Evolutionary conservation across 805 yeast genomes (phyloP), one percentile per base, ranked within the genome.

Genomic region (Metschnikowia hibisci): DNA sequence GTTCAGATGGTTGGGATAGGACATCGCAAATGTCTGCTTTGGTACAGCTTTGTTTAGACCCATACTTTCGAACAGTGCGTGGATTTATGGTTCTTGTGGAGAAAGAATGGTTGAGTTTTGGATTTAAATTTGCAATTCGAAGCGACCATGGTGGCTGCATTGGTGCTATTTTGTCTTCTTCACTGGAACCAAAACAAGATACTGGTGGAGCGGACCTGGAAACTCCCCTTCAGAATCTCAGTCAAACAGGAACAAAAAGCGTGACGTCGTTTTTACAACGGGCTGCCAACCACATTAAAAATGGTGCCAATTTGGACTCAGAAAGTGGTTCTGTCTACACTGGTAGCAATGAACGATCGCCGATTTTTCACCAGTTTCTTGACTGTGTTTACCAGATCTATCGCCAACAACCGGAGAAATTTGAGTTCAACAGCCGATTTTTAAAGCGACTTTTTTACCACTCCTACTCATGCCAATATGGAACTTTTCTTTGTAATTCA

Each of bases 1-100:
- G 99, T 61, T 88, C 97, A 0, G 99, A 93, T 67, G 99, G 99
- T 1, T 93, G 99, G 99, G 99, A 93, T 60, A 71, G 99, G 45
- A 93, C 99, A 0, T 80, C 97, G 0, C 98, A 93, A 59, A 78
- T 90, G 1, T 76, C 89, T 5, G 83, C 96, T 2, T 66, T 93
- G 47, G 78, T 90, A 18, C 91, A 91, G 63, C 64, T 93, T 4
- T 87, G 96, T 57, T 69, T 90, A 7, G 98, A 93, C 61, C 97
- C 98, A 0, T 87, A 78, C 59, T 93, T 75, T 62, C 73, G 99
- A 51, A 90, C 98, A 0, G 51, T 87, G 3, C 84, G 88, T 45
- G 99, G 99, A 3, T 89, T 93, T 57, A 83, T 85, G 66, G 76
- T 81, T 0, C 68, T 93, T 14, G 73, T 93, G 3, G 99, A 93